These are phyloP conservation scores for Trichoderma cornu-damae DNA, from an alignment of 2,329 filamentous ascomycete species.

Conservation along the genomic window DNA sequence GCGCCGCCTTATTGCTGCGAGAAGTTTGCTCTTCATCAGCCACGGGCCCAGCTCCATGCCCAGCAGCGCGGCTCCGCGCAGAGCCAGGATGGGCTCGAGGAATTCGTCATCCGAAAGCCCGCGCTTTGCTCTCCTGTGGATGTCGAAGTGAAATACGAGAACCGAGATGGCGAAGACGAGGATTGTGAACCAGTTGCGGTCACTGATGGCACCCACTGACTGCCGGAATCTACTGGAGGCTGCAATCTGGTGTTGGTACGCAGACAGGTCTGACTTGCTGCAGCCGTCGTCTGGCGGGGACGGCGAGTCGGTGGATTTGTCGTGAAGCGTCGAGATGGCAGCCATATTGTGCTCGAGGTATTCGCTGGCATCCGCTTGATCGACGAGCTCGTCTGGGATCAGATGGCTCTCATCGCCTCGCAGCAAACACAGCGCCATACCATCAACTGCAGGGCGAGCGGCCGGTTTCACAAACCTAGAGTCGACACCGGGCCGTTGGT, in stretches of 20 bases:
- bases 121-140: constrained; percentile 5
- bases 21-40: constrained; percentile 1
- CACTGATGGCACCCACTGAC: not conserved
- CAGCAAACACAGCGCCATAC: not conserved
- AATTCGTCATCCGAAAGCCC: not conserved
- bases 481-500: not conserved
- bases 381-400: not conserved
- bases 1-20: not conserved
- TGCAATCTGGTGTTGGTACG: not conserved
- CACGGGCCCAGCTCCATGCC: constrained; percentile 1
- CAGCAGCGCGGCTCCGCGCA: not conserved
- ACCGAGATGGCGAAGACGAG: constrained; percentile 11
- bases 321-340: not conserved
- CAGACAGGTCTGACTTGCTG: not conserved
- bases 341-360: constrained; percentile 7
- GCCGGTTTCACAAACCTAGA: not conserved
- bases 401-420: not conserved
- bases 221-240: constrained; percentile 1
- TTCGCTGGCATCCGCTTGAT: not conserved
- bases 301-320: not conserved
- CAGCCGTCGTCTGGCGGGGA: not conserved
- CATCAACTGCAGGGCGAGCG: not conserved
- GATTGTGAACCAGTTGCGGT: constrained; percentile 11
- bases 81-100: not conserved
- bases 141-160: constrained; percentile 14